Evolutionary conservation across 495 filamentous ascomycete species (phyloP), one percentile per base, ranked within the genome.

Genomic region (Chaetomium fimeti): DNA sequence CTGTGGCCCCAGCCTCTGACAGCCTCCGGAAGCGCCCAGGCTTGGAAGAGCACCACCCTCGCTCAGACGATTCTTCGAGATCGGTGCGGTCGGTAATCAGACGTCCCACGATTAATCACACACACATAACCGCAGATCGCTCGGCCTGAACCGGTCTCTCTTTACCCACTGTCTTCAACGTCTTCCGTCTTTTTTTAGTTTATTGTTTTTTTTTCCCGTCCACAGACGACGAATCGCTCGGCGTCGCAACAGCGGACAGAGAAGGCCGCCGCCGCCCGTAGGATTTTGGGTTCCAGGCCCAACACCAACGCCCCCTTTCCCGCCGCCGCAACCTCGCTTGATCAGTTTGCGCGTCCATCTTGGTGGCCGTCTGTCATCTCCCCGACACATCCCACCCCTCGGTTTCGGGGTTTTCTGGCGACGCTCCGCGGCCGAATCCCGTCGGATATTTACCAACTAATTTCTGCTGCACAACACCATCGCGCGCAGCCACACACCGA

Each of bases 401-500:
- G 32, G 27, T 53, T 53, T 42, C 12, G 48, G 48, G 59, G 32
- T 48, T 5, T 59, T 49, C 57, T 24, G 40, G 36, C 13, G 20
- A 27, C 38, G 42, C 42, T 47, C 43, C 11, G 20, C 6, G 55
- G 49, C 47, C 60, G 48, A 69, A 59, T 54, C 36, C 56, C 54
- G 36, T 62, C 55, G 47, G 57, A 57, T 36, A 36, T 36, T 55
- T 60, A 48, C 32, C 32, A 36, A 36, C 6, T 56, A 16, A 48
- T 61, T 55, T 45, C 40, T 53, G 28, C 36, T 62, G 56, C 53
- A 62, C 57, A 40, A 48, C 42, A 58, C 24, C 38, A 32, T 9
- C 12, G 32, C 43, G 24, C 36, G 40, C 40, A 56, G 36, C 60
- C 54, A 64, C 48, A 58, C 67, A 66, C 58, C 57, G 65, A 83